A percentile compares a stretch with the other conserved stretches of the same genome.
Evolutionary conservation across 495 filamentous ascomycete genomes (phyloP).

Genomic region (Aspergillus saccharolyticus): DNA sequence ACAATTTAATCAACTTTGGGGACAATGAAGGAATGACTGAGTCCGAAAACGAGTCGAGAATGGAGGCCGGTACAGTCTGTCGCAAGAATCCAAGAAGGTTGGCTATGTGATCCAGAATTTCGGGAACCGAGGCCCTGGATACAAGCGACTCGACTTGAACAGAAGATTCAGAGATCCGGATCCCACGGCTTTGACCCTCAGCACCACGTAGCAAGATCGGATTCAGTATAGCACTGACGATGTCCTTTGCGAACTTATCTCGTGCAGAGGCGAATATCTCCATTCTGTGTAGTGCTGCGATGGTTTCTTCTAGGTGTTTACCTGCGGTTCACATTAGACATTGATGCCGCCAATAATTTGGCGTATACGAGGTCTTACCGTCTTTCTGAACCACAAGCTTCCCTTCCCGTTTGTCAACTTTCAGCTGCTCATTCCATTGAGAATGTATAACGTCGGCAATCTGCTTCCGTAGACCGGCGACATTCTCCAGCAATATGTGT

Average conservation of each 20-base stretch:
- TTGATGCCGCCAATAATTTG: background rate
- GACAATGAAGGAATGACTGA: slow-evolving; percentile 63
- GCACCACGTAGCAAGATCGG: slow-evolving; percentile 28
- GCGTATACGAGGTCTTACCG: slow-evolving; percentile 10
- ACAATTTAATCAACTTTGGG: slow-evolving; percentile 59
- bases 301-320: slow-evolving; percentile 30
- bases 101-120: slow-evolving; percentile 46
- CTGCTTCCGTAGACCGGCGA: slow-evolving; percentile 28
- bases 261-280: slow-evolving; percentile 30
- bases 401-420: slow-evolving; percentile 45
- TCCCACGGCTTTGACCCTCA: slow-evolving; percentile 25
- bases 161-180: slow-evolving; percentile 26
- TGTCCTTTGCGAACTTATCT: slow-evolving; percentile 33
- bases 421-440: slow-evolving; percentile 50
- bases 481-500: slow-evolving; percentile 30
- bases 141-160: slow-evolving; percentile 28
- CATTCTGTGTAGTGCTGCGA: slow-evolving; percentile 30
- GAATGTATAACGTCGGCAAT: slow-evolving; percentile 28
- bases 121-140: slow-evolving; percentile 24
- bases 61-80: slow-evolving; percentile 56
- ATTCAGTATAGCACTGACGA: slow-evolving; percentile 29
- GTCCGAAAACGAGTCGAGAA: slow-evolving; percentile 57
- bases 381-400: slow-evolving; percentile 44
- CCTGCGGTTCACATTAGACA: slow-evolving; percentile 1
- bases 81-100: slow-evolving; percentile 61